phyloP scores from a whole-genome alignment of 192 early-diverging fungal species.

The Dissophora globulifera region DNA sequence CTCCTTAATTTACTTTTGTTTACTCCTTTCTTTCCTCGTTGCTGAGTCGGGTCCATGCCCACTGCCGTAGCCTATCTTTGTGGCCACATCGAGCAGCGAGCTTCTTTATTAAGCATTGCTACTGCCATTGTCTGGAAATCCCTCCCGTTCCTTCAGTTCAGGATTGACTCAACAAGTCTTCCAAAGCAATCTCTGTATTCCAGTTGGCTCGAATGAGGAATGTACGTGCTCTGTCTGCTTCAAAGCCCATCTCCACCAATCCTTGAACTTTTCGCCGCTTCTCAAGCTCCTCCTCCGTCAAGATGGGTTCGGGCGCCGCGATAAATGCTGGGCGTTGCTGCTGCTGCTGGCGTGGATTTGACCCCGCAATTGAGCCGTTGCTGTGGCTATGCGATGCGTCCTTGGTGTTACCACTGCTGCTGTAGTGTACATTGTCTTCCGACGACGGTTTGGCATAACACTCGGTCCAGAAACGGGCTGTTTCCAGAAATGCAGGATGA shows the following conservation, averaged over 20 bases:
- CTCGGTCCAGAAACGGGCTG: conserved; percentile 60
- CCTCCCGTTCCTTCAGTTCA: not conserved
- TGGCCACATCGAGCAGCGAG: too few species aligned
- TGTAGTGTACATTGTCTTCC: conserved; percentile 8
- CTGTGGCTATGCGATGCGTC: too few species aligned
- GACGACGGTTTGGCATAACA: conserved; percentile 55
- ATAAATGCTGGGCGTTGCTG: conserved; percentile 11
- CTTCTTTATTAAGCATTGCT: not conserved
- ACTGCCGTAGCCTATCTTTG: too few species aligned
- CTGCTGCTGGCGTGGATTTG: not conserved
- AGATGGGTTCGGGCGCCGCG: conserved; percentile 13
- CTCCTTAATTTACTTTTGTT: too few species aligned
- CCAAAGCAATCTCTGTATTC: conserved; percentile 36
- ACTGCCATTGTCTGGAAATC: not conserved
- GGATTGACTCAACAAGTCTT: conserved; percentile 27
- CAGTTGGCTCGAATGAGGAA: conserved; percentile 45
- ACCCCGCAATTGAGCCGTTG: not conserved
- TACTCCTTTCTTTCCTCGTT: too few species aligned
- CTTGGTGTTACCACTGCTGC: not conserved
- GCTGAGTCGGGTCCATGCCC: too few species aligned
- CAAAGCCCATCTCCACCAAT: conserved; percentile 50
- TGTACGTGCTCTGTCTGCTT: conserved; percentile 27
- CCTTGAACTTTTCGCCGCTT: conserved; percentile 43
- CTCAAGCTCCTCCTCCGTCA: conserved; percentile 32
- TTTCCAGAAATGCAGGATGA: conserved; percentile 51